Evolutionary conservation across 202 grass and related monocot genomes (phyloP).

Genomic region (Saccharum hybrid): DNA sequence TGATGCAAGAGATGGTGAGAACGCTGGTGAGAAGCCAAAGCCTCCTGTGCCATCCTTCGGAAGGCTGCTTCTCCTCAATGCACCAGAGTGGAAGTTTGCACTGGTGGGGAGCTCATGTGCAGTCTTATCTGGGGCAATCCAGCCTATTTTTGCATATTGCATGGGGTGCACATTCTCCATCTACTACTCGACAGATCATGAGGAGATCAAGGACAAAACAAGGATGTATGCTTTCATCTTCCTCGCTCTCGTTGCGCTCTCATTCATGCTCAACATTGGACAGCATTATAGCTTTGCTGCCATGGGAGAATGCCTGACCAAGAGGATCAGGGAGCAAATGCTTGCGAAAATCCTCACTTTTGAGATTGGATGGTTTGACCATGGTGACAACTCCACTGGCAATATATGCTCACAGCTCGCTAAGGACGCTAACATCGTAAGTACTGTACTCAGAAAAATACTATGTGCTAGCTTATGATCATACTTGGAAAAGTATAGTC

Average conservation of each 20-base stretch:
- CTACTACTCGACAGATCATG: conserved; percentile 70
- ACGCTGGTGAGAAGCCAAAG: background rate
- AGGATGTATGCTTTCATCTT: conserved; percentile 63
- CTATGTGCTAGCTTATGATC: background rate
- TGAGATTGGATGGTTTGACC: conserved; percentile 84
- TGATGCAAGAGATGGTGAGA: conserved; percentile 26
- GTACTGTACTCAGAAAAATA: conserved; percentile 9
- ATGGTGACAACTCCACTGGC: conserved; percentile 72
- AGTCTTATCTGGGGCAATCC: conserved; percentile 66
- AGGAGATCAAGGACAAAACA: conserved; percentile 66
- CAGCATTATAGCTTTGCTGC: conserved; percentile 86
- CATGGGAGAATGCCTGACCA: conserved; percentile 91
- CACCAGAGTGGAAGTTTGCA: conserved; percentile 72
- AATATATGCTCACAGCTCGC: conserved; percentile 73
- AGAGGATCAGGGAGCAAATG: conserved; percentile 80
- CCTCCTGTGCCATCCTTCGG: conserved; percentile 58
- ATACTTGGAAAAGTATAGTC: background rate
- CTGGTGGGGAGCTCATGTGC: conserved; percentile 64
- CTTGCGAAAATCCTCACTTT: conserved; percentile 81
- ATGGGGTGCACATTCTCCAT: conserved; percentile 78
- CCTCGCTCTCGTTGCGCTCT: conserved; percentile 51
- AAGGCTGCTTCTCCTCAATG: conserved; percentile 70
- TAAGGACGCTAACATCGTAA: conserved; percentile 78
- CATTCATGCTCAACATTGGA: conserved; percentile 69
- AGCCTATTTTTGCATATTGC: conserved; percentile 61